phyloP scores from a whole-genome alignment of 192 early-diverging fungal genomes.

The Umbelopsis ramanniana region DNA sequence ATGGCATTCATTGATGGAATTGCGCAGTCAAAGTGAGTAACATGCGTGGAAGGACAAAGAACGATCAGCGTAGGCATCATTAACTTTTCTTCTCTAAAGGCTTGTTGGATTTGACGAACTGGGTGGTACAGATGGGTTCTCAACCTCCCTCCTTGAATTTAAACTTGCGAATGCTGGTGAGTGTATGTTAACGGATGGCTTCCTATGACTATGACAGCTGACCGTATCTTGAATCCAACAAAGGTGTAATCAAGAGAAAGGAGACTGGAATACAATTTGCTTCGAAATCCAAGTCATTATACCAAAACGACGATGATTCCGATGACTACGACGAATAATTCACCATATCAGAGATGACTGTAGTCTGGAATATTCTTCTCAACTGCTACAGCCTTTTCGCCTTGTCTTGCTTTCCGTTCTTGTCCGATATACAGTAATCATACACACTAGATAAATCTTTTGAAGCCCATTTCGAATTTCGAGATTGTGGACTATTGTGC shows the following conservation, averaged over 20 bases:
- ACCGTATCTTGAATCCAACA: background rate
- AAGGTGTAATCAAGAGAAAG: constrained; percentile 14
- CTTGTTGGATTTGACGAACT: constrained; percentile 94
- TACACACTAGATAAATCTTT: too few species aligned
- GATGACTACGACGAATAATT: constrained; percentile 22
- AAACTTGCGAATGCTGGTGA: constrained; percentile 44
- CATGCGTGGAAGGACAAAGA: background rate
- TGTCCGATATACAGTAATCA: too few species aligned
- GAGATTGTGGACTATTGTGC: too few species aligned
- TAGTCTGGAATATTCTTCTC: too few species aligned
- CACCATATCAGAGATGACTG: background rate
- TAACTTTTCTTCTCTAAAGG: constrained; percentile 39
- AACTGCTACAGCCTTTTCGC: too few species aligned
- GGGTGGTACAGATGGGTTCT: constrained; percentile 85
- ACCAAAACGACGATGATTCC: constrained; percentile 3
- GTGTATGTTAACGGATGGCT: background rate
- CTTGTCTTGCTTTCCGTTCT: too few species aligned
- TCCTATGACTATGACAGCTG: background rate
- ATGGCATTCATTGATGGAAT: constrained; percentile 77
- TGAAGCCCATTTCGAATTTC: too few species aligned
- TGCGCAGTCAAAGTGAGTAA: constrained; percentile 42
- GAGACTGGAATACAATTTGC: constrained; percentile 8
- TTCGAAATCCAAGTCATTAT: constrained; percentile 20
- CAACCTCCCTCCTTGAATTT: constrained; percentile 75
- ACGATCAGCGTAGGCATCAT: background rate